Conservation (phyloP, 2,329 filamentous ascomycete genomes). For the Capronia epimyces region DNA sequence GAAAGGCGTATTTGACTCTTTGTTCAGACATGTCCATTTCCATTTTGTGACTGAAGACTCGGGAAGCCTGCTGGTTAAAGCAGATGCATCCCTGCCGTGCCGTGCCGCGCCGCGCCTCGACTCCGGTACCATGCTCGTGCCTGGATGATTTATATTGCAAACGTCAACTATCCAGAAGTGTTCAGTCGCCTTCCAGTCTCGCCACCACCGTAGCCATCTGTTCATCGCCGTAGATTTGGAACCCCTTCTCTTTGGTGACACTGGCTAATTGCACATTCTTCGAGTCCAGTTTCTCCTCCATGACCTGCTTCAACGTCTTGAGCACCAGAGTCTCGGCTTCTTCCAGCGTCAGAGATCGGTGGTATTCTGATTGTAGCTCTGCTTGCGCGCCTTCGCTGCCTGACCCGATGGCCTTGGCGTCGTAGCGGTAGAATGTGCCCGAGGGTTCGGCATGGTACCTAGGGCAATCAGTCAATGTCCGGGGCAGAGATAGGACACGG, state of each 20-base stretch:
- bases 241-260: constrained; percentile 95
- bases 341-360: constrained; percentile 88
- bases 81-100: too few species aligned
- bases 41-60: neutral
- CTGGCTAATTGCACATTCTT: constrained; percentile 99
- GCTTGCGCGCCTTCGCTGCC: constrained; percentile 96
- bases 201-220: constrained; percentile 94
- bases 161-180: neutral
- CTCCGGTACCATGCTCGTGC: constrained; percentile 22
- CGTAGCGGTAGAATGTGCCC: constrained; percentile 97
- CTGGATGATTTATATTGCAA: neutral
- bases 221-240: constrained; percentile 96
- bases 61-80: neutral
- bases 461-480: constrained; percentile 6
- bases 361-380: constrained; percentile 97
- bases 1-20: neutral
- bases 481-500: neutral
- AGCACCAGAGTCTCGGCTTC: constrained; percentile 93
- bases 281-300: constrained; percentile 98
- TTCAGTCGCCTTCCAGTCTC: constrained; percentile 49
- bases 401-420: constrained; percentile 96
- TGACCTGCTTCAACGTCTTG: constrained; percentile 98
- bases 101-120: constrained; percentile 15
- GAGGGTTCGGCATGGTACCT: constrained; percentile 96
- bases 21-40: constrained; percentile 11